Conservation (phyloP, 176 grass and related monocot genomes). For the Elymus sibiricus region DNA sequence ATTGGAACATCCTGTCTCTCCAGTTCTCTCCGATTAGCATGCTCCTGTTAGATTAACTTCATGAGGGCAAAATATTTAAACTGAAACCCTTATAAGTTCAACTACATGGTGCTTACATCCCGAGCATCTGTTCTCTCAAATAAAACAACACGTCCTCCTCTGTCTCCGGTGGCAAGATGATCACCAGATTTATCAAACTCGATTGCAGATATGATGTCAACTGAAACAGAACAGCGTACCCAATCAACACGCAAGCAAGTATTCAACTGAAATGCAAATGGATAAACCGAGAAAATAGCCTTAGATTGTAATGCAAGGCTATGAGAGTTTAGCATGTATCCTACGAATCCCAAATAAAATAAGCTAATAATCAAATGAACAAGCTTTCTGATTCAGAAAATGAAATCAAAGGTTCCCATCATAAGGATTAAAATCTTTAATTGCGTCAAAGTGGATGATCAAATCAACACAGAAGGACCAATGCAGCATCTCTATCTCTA, state of each 20-base stretch:
- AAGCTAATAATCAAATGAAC: neutral
- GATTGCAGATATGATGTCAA: conserved; percentile 93
- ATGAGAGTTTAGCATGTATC: neutral
- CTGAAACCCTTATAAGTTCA: conserved; percentile 3
- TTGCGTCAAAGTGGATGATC: neutral
- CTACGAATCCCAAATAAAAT: neutral
- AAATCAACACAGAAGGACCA: neutral
- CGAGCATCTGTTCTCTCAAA: conserved; percentile 82
- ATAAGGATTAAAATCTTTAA: neutral
- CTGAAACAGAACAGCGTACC: conserved; percentile 48
- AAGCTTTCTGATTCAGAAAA: neutral
- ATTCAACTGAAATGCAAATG: conserved; percentile 22
- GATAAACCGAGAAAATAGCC: conserved; percentile 4
- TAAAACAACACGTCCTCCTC: conserved; percentile 85
- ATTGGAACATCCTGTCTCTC: conserved; percentile 74
- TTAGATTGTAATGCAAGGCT: conserved; percentile 15
- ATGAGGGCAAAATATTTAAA: conserved; percentile 34
- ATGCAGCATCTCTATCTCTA: neutral
- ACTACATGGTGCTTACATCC: conserved; percentile 53
- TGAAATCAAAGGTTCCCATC: neutral
- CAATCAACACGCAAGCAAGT: conserved; percentile 9
- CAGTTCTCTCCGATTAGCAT: conserved; percentile 62
- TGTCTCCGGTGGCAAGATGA: conserved; percentile 94
- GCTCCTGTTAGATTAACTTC: conserved; percentile 37
- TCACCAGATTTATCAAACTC: conserved; percentile 94